Evolutionary conservation across 805 yeast species (phyloP).

Genomic region (Vanderwaltozyma verrucispora): DNA sequence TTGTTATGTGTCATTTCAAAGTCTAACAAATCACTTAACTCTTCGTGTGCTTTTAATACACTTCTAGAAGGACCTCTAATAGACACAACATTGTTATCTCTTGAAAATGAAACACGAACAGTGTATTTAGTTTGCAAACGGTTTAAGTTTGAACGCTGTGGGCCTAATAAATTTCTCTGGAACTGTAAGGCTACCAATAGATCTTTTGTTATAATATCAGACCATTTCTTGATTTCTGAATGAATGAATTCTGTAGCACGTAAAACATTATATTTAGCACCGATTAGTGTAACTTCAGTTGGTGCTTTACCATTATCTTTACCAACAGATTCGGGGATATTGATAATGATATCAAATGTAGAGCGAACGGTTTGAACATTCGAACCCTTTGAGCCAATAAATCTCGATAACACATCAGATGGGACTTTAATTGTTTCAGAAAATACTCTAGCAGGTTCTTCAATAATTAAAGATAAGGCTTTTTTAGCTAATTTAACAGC

Average conservation of each 20-base stretch:
- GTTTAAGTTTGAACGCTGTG: constrained; percentile 66
- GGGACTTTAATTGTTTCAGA: constrained; percentile 50
- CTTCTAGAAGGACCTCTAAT: constrained; percentile 86
- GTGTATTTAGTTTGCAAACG: constrained; percentile 81
- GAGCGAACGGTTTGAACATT: constrained; percentile 58
- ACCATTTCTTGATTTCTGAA: constrained; percentile 59
- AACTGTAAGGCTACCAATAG: constrained; percentile 63
- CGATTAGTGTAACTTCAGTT: constrained; percentile 52
- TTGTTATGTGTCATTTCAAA: constrained; percentile 83
- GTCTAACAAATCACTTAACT: constrained; percentile 68
- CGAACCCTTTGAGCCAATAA: constrained; percentile 86
- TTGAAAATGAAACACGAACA: constrained; percentile 71
- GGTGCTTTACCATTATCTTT: constrained; percentile 19
- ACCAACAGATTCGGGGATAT: constrained; percentile 47
- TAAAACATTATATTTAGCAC: constrained; percentile 68
- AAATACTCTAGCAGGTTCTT: constrained; percentile 16
- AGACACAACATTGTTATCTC: constrained; percentile 47
- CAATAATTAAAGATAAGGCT: constrained; percentile 27
- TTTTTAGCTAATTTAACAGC: constrained; percentile 40
- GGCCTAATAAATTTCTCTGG: constrained; percentile 77
- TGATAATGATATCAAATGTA: constrained; percentile 66
- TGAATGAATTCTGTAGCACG: constrained; percentile 53
- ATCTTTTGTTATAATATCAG: constrained; percentile 64
- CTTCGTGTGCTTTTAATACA: constrained; percentile 73
- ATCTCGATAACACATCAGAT: constrained; percentile 53